phyloP scores from a whole-genome alignment of 805 yeast species.

The Zygotorulaspora danielsina region DNA sequence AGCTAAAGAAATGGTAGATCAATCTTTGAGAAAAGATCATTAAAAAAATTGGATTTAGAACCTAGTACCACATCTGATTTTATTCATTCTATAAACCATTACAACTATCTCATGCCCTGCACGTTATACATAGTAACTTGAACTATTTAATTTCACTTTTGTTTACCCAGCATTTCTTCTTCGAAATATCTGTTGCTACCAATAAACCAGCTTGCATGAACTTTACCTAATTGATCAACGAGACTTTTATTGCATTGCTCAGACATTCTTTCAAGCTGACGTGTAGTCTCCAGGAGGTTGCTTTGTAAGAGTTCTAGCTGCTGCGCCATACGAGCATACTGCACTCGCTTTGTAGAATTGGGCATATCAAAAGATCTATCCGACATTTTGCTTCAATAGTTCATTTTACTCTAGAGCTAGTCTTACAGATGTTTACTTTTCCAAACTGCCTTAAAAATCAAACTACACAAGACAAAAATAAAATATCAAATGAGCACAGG shows the following conservation, averaged over 20 bases:
- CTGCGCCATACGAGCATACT: slow-evolving; percentile 31
- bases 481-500: too few relatives aligned
- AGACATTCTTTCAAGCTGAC: slow-evolving; percentile 30
- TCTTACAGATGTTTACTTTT: slow-evolving; percentile 1
- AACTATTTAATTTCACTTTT: slow-evolving; percentile 7
- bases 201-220: slow-evolving; percentile 33
- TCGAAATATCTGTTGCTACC: slow-evolving; percentile 30
- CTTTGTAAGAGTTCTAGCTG: slow-evolving; percentile 27
- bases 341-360: slow-evolving; percentile 30
- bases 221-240: slow-evolving; percentile 33
- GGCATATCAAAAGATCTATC: slow-evolving; percentile 8
- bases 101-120: neutral
- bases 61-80: neutral
- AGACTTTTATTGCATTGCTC: slow-evolving; percentile 31
- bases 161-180: slow-evolving; percentile 24
- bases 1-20: slow-evolving; percentile 20
- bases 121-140: neutral
- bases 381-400: neutral
- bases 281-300: slow-evolving; percentile 27
- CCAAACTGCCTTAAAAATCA: too few relatives aligned
- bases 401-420: too few relatives aligned
- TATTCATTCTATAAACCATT: neutral
- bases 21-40: slow-evolving; percentile 12
- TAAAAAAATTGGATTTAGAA: slow-evolving; percentile 6
- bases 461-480: too few relatives aligned